Conservation (phyloP, 768 basidiomycete genomes). For the Auriscalpium microsporum region DNA sequence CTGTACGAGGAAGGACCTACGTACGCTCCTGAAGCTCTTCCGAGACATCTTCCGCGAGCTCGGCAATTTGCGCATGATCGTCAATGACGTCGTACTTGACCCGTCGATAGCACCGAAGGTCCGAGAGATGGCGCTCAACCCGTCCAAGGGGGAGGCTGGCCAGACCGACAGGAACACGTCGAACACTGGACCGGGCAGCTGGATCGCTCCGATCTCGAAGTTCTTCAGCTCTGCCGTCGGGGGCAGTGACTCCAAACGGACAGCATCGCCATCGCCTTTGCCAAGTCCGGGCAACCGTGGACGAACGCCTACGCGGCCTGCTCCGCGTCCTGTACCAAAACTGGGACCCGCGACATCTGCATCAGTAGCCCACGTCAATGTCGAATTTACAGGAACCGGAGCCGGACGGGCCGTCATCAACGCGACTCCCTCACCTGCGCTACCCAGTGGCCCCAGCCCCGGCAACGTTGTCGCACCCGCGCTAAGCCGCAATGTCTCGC, state of each 20-base stretch:
- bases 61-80: slow-evolving; percentile 66
- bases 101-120: slow-evolving; percentile 67
- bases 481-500: slow-evolving; percentile 11
- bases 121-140: slow-evolving; percentile 61
- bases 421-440: slow-evolving; percentile 20
- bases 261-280: slow-evolving; percentile 15
- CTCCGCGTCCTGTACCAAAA: slow-evolving; percentile 62
- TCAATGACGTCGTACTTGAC: slow-evolving; percentile 89
- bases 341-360: slow-evolving; percentile 78
- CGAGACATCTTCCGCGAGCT: slow-evolving; percentile 80
- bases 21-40: slow-evolving; percentile 73
- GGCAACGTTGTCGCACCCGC: slow-evolving; percentile 25
- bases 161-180: slow-evolving; percentile 28
- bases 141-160: slow-evolving; percentile 39
- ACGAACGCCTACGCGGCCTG: slow-evolving; percentile 15
- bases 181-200: slow-evolving; percentile 34
- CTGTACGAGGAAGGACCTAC: slow-evolving; percentile 74
- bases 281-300: slow-evolving; percentile 16
- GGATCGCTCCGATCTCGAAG: slow-evolving; percentile 85
- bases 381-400: slow-evolving; percentile 82
- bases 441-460: slow-evolving; percentile 3
- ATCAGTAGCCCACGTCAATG: slow-evolving; percentile 87
- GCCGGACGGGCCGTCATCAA: slow-evolving; percentile 47
- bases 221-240: slow-evolving; percentile 45
- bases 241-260: slow-evolving; percentile 15